phyloP scores from a whole-genome alignment of 768 basidiomycete genomes.

The Leccinellum rugosiceps region DNA sequence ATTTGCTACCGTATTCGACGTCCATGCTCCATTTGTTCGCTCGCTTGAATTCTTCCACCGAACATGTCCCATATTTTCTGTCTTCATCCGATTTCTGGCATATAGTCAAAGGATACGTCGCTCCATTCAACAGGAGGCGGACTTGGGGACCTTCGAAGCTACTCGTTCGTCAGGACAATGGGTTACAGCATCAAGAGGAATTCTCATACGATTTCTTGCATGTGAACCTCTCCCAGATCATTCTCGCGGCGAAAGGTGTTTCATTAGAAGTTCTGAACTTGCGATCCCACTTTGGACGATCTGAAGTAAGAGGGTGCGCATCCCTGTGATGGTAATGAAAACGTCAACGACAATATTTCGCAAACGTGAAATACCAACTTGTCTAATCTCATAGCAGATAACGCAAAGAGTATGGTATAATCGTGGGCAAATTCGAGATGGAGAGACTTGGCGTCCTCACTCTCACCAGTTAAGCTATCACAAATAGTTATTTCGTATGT shows the following conservation, averaged over 20 bases:
- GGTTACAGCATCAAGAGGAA: background rate
- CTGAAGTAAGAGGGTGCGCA: slow-evolving; percentile 26
- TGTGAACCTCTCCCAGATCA: slow-evolving; percentile 42
- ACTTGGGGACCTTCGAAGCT: slow-evolving; percentile 37
- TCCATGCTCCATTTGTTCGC: slow-evolving; percentile 24
- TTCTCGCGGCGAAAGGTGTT: slow-evolving; percentile 40
- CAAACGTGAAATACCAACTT: slow-evolving; percentile 22
- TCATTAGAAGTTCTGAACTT: slow-evolving; percentile 37
- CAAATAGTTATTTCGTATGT: background rate
- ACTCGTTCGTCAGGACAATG: slow-evolving; percentile 1
- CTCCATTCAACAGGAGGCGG: slow-evolving; percentile 39
- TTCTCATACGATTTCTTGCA: slow-evolving; percentile 34
- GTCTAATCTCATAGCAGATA: slow-evolving; percentile 37
- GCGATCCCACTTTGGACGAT: slow-evolving; percentile 25
- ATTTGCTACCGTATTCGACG: slow-evolving; percentile 28
- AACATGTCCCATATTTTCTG: slow-evolving; percentile 36
- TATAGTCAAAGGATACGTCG: slow-evolving; percentile 35
- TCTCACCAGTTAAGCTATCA: slow-evolving; percentile 33
- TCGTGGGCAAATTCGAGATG: slow-evolving; percentile 45
- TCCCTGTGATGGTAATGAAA: slow-evolving; percentile 26
- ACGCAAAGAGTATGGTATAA: slow-evolving; percentile 34
- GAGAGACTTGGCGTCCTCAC: slow-evolving; percentile 27
- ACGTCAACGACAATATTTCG: background rate
- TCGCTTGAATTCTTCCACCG: slow-evolving; percentile 32
- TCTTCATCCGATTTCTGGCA: slow-evolving; percentile 31